phyloP scores from a whole-genome alignment of 139 green algal species.

The Chlamydomonas urium region DNA sequence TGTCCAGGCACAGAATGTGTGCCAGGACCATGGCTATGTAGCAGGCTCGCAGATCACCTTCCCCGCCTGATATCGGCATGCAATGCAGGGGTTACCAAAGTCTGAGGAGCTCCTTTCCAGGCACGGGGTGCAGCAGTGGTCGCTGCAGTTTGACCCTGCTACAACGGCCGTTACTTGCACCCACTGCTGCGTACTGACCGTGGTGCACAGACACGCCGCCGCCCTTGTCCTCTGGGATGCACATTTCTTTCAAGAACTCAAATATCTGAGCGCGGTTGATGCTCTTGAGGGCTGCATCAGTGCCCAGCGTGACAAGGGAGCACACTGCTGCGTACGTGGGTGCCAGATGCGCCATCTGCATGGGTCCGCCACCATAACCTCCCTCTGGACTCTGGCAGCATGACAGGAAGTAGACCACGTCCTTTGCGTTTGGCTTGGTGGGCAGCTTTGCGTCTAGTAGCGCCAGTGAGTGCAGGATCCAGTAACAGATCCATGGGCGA shows the following conservation, averaged over 20 bases:
- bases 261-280: constrained; percentile 50
- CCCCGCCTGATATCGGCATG: too few relatives aligned
- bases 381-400: constrained; percentile 63
- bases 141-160: too few relatives aligned
- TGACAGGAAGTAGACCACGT: constrained; percentile 69
- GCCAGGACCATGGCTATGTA: constrained; percentile 85
- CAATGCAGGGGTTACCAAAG: too few relatives aligned
- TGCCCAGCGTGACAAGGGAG: constrained; percentile 78
- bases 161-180: too few relatives aligned
- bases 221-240: constrained; percentile 49
- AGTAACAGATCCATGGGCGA: constrained; percentile 77
- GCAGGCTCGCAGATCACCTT: constrained; percentile 88
- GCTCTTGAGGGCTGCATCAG: constrained; percentile 48
- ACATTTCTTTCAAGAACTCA: constrained; percentile 75
- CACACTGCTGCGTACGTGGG: constrained; percentile 89
- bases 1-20: constrained; percentile 73
- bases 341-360: constrained; percentile 91
- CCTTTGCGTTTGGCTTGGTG: constrained; percentile 9
- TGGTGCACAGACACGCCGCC: constrained; percentile 87
- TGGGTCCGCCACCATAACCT: constrained; percentile 84
- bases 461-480: constrained; percentile 70
- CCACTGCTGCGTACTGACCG: too few relatives aligned
- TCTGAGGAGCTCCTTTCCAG: too few relatives aligned
- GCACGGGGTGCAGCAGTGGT: too few relatives aligned
- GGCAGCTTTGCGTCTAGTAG: constrained; percentile 55